phyloP scores from a whole-genome alignment of 106 monocot genomes.

The Platanthera zijinensis region DNA sequence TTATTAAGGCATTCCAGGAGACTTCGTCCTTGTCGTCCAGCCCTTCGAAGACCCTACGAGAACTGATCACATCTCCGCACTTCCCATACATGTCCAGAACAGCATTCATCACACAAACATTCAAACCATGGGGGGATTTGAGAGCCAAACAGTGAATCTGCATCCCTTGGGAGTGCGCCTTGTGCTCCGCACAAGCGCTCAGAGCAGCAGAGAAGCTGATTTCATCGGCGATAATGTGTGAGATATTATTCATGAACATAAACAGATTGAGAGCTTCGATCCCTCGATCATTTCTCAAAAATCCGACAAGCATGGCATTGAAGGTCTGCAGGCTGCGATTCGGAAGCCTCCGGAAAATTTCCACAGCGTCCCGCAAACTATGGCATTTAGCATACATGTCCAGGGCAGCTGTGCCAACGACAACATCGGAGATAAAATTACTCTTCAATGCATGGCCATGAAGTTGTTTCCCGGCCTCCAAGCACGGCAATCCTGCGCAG shows the following conservation, averaged over 20 bases:
- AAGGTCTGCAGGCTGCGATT: conserved; percentile 42
- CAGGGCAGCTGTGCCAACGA: conserved; percentile 80
- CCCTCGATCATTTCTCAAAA: conserved; percentile 29
- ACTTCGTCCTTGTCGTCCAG: conserved; percentile 55
- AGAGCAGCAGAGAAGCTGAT: conserved; percentile 71
- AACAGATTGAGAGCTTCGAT: conserved; percentile 56
- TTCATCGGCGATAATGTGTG: conserved; percentile 38
- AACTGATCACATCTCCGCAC: conserved; percentile 45
- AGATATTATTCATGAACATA: conserved; percentile 40
- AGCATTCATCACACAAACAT: conserved; percentile 67
- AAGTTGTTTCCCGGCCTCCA: conserved; percentile 41
- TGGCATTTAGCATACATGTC: conserved; percentile 76
- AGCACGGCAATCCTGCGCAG: conserved; percentile 41
- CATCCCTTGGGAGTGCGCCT: conserved; percentile 41
- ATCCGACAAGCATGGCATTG: conserved; percentile 82
- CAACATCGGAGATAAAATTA: conserved; percentile 41
- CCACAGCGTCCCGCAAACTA: conserved; percentile 37
- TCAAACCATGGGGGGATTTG: conserved; percentile 35
- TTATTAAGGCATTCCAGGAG: conserved; percentile 79
- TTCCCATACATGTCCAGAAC: conserved; percentile 91
- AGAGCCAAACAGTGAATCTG: conserved; percentile 61
- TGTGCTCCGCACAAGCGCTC: conserved; percentile 73
- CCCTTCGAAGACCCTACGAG: conserved; percentile 37
- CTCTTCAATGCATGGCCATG: conserved; percentile 76
- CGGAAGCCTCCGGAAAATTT: conserved; percentile 40